These are phyloP conservation scores for Fusarium liriodendri DNA, from an alignment of 2,329 filamentous ascomycete genomes.

Conservation along the genomic window DNA sequence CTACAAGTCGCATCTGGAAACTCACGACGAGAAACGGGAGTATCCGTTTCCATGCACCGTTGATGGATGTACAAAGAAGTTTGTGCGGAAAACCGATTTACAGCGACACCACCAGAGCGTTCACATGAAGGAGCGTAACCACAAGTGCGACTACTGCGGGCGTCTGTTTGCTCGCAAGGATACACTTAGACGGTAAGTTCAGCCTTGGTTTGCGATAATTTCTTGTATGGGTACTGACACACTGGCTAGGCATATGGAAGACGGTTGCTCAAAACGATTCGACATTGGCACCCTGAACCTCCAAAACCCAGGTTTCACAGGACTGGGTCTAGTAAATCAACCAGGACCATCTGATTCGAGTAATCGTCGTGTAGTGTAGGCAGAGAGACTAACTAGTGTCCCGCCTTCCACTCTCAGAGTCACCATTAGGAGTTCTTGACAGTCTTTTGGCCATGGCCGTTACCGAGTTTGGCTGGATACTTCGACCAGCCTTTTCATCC, in stretches of 20 bases:
- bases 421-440: neutral
- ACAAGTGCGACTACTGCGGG: slow-evolving; percentile 77
- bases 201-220: neutral
- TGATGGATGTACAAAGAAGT: slow-evolving; percentile 76
- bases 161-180: slow-evolving; percentile 83
- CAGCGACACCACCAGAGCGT: slow-evolving; percentile 72
- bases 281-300: slow-evolving; percentile 65
- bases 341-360: slow-evolving; percentile 24
- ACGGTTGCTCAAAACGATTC: slow-evolving; percentile 78
- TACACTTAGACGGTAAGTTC: slow-evolving; percentile 78
- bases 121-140: slow-evolving; percentile 78
- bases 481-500: neutral
- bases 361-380: slow-evolving; percentile 34
- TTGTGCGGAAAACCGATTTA: slow-evolving; percentile 86
- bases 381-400: neutral
- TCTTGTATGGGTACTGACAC: slow-evolving; percentile 1
- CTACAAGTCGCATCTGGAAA: slow-evolving; percentile 87
- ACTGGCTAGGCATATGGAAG: slow-evolving; percentile 75
- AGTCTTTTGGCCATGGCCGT: neutral
- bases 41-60: slow-evolving; percentile 77
- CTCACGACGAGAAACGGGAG: slow-evolving; percentile 78
- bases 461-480: neutral
- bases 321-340: slow-evolving; percentile 34
- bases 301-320: slow-evolving; percentile 45
- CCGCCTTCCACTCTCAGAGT: neutral